Evolutionary conservation across 805 yeast species (phyloP).

Genomic region (Saccharomyces jurei): DNA sequence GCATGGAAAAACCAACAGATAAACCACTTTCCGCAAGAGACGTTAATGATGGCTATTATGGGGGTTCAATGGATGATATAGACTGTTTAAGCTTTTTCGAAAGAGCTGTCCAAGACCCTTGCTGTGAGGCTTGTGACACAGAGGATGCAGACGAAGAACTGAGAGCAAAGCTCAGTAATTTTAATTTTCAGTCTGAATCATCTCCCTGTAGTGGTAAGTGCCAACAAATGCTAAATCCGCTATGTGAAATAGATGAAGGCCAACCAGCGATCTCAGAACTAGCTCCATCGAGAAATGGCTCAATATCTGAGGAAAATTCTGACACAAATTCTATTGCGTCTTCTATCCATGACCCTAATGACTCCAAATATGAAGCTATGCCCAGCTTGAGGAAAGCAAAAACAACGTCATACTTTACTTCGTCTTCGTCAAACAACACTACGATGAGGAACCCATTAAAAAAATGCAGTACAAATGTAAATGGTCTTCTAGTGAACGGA

Average conservation of each 20-base stretch:
- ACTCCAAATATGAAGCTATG: neutral
- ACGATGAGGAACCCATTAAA: neutral
- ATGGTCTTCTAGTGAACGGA: neutral
- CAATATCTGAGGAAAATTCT: neutral
- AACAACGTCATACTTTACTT: neutral
- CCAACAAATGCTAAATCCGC: neutral
- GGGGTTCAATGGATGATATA: neutral
- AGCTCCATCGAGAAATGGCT: neutral
- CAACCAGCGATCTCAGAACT: neutral
- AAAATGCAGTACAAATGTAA: neutral
- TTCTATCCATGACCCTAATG: neutral
- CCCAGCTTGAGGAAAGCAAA: neutral
- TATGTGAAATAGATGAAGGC: neutral
- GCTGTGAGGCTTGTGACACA: conserved; percentile 22
- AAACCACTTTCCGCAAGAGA: neutral
- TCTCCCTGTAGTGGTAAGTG: neutral
- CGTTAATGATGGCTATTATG: neutral
- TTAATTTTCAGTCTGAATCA: neutral
- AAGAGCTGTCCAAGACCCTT: conserved; percentile 23
- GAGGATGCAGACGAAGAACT: conserved; percentile 7
- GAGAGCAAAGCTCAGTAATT: neutral
- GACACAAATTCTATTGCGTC: neutral
- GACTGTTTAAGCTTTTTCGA: conserved; percentile 14
- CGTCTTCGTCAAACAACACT: neutral
- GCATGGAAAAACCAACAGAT: neutral